Conservation (phyloP, 345 rosid genomes). For the Litchi chinensis region DNA sequence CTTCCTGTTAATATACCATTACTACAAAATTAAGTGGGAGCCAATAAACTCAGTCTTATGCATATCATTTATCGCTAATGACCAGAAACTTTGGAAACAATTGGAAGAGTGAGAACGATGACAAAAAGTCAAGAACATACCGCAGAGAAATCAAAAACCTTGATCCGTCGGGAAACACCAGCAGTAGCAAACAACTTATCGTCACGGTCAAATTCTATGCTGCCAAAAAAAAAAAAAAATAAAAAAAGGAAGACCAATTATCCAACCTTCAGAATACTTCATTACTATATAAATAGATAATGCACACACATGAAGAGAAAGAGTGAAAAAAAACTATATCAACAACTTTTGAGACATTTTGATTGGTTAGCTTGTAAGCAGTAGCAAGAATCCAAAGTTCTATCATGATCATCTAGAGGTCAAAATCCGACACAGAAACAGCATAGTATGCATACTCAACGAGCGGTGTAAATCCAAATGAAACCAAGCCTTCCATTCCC, state of each 20-base stretch:
- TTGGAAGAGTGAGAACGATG: background rate
- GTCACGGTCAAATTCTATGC: slow-evolving; percentile 98
- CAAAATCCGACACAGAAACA: background rate
- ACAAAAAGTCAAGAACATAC: slow-evolving; percentile 45
- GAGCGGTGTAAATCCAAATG: background rate
- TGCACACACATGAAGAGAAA: background rate
- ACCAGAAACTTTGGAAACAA: background rate
- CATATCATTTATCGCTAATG: background rate
- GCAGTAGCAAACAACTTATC: slow-evolving; percentile 97
- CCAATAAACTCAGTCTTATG: background rate
- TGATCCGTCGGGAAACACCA: slow-evolving; percentile 94
- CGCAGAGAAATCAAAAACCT: slow-evolving; percentile 89
- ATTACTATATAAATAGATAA: background rate
- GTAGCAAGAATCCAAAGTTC: background rate
- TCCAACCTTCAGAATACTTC: slow-evolving; percentile 17
- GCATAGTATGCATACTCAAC: background rate
- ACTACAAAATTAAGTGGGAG: background rate
- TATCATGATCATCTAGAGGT: background rate
- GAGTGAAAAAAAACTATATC: background rate
- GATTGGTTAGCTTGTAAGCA: background rate
- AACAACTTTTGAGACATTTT: background rate
- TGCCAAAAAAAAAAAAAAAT: slow-evolving; percentile 33
- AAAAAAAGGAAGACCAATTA: slow-evolving; percentile 1
- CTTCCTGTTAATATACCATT: background rate
- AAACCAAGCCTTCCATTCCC: background rate